Percentiles rank a stretch among this genome's conserved stretches.
Conservation (phyloP, 1,139 yeast genomes). For the Pichia terricola region DNA sequence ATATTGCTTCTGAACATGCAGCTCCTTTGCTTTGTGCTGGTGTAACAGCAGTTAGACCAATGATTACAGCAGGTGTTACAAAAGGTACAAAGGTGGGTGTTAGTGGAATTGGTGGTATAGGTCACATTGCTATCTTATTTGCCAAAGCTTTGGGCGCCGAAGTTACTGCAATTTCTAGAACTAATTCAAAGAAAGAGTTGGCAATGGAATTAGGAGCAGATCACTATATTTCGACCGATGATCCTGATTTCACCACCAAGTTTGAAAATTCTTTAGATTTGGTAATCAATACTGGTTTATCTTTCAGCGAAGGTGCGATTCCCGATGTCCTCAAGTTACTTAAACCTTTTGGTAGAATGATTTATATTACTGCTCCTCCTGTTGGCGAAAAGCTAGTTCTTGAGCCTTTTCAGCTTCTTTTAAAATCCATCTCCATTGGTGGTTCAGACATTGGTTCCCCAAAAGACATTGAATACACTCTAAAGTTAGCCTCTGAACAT, state of each 20-base stretch:
- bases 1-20: conserved; percentile 33
- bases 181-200: conserved; percentile 37
- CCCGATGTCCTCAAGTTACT: conserved; percentile 28
- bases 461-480: conserved; percentile 44
- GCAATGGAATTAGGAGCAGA: conserved; percentile 45
- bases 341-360: conserved; percentile 33
- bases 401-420: conserved; percentile 22
- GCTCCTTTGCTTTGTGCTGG: conserved; percentile 65
- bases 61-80: conserved; percentile 32
- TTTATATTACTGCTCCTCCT: conserved; percentile 39
- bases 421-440: conserved; percentile 27
- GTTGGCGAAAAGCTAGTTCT: conserved; percentile 23
- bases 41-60: conserved; percentile 48
- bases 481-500: conserved; percentile 44
- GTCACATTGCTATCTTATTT: conserved; percentile 47
- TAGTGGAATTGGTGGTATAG: conserved; percentile 51
- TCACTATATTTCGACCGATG: conserved; percentile 40
- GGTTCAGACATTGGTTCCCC: conserved; percentile 35
- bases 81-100: conserved; percentile 38
- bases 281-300: conserved; percentile 39
- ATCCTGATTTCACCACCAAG: conserved; percentile 23
- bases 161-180: conserved; percentile 46
- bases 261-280: conserved; percentile 36
- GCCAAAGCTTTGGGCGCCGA: conserved; percentile 51
- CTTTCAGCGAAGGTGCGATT: conserved; percentile 30